Base-by-base conservation (phyloP, 441 rosid genomes). In the Brassica hybrid region DNA sequence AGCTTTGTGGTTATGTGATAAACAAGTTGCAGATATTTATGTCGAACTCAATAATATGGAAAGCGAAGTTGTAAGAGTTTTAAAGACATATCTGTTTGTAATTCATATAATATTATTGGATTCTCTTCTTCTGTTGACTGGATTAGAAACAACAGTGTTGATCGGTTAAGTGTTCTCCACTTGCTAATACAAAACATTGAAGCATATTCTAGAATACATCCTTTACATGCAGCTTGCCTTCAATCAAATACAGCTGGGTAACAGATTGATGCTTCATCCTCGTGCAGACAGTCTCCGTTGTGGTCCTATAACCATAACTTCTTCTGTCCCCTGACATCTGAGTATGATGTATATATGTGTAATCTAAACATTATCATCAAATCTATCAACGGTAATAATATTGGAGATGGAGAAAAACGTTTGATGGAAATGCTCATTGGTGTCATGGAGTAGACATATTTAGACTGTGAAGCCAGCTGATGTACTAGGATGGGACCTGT, bases 301-400 rank as follows among this genome's bases (percentile, higher is more conserved):
- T 8, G 91, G 92, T 57, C 91, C 91, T 69, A 86, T 73, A 52
- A 57, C 80, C 43, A 36, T 7, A 38, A 45, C 16, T 13, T 45
- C 7, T 48, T 13, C 56, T 48, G 56, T 13, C 56, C 17, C 86
- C 41, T 34, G 41, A 34, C 1, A 0, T 0, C 7, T 34, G 66
- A 92, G 77, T 80, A 81, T 76, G 10, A 90, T 81, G 6, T 84
- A 38, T 10, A 84, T 82, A 93, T 84, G 13, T 82, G 54, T 79
- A 90, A 60, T 66, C 48, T 41, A 11, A 41, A 9, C 48, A 41
- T 34, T 60, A 41, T 9, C 48, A 41, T 2, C 0, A 30, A 4
- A 10, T 41, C 2, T 23, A 23, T 23, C 27, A 23, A 23, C 27
- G 27, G 52, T 43, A 43, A 43, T 43, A 43, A 43, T 3, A 43